These are phyloP conservation scores for Apiospora aurea DNA, from an alignment of 2,329 filamentous ascomycete species.

Conservation along the genomic window DNA sequence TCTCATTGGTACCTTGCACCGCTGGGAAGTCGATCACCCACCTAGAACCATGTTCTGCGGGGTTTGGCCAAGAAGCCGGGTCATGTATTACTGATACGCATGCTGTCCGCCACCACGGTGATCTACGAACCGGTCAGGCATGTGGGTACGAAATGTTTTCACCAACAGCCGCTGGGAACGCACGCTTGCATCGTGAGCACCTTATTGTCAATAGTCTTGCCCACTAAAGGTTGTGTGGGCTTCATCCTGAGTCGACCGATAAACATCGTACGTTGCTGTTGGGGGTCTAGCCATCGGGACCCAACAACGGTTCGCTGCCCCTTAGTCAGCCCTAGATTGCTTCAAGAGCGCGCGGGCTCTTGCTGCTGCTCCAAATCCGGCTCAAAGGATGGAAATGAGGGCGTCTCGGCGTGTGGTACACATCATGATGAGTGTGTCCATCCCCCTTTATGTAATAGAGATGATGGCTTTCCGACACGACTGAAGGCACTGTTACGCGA, in stretches of 20 bases:
- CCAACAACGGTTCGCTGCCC: not conserved
- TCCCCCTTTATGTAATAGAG: not conserved
- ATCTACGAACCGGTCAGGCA: slow-evolving; percentile 12
- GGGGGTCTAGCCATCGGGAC: not conserved
- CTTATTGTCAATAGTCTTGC: not conserved
- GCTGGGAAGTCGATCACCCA: not conserved
- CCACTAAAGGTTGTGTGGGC: not conserved
- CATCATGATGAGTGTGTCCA: not conserved
- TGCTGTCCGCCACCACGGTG: not conserved
- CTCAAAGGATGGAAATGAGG: not conserved
- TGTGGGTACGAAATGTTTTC: not conserved
- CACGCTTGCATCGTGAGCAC: not conserved
- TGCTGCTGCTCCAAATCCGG: not conserved
- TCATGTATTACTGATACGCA: slow-evolving; percentile 8
- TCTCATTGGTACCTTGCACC: not conserved
- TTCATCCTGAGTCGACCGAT: not conserved
- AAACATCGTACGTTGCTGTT: not conserved
- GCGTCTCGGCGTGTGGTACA: not conserved
- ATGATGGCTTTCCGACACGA: not conserved
- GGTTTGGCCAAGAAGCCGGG: slow-evolving; percentile 1
- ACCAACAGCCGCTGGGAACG: not conserved
- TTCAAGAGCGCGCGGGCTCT: not conserved
- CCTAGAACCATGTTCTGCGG: not conserved
- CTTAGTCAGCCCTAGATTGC: not conserved
- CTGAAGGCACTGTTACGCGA: slow-evolving; percentile 14